Evolutionary conservation across 768 basidiomycete species (phyloP).

Genomic region (Suillus alpinus): DNA sequence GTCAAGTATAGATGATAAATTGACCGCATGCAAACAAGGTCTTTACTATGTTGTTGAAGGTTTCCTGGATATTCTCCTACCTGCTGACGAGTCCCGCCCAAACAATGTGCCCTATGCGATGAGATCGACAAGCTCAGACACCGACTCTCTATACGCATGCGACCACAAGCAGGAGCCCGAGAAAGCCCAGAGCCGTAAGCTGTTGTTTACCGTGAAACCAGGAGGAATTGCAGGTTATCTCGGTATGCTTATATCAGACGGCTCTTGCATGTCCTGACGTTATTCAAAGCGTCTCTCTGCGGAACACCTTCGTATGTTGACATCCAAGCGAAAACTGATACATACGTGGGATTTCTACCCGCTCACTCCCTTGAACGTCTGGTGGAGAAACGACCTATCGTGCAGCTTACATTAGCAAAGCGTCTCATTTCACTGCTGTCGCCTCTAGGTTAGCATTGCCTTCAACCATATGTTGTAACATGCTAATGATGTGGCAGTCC

Average conservation of each 20-base stretch:
- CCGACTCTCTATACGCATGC: conserved; percentile 38
- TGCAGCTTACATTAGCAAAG: conserved; percentile 92
- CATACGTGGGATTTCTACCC: conserved; percentile 95
- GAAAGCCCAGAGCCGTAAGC: conserved; percentile 48
- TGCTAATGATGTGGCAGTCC: conserved; percentile 45
- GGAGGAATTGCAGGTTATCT: conserved; percentile 98
- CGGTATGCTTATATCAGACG: conserved; percentile 41
- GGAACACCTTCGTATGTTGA: conserved; percentile 94
- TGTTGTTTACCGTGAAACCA: conserved; percentile 92
- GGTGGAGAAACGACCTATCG: conserved; percentile 92
- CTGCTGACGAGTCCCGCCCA: conserved; percentile 36
- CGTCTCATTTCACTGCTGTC: conserved; percentile 93
- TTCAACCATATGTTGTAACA: neutral
- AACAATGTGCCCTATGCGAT: conserved; percentile 11
- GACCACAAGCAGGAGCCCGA: conserved; percentile 28
- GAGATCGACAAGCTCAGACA: conserved; percentile 24
- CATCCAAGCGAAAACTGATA: conserved; percentile 95
- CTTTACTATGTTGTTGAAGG: conserved; percentile 96
- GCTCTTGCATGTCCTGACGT: neutral
- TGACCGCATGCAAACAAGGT: conserved; percentile 36
- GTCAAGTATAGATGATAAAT: conserved; percentile 8
- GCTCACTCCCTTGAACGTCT: conserved; percentile 84
- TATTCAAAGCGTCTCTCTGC: conserved; percentile 72
- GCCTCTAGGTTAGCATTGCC: conserved; percentile 64
- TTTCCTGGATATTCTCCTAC: conserved; percentile 87